Conservation (phyloP, 2,329 filamentous ascomycete genomes). For the Curvularia sp. region DNA sequence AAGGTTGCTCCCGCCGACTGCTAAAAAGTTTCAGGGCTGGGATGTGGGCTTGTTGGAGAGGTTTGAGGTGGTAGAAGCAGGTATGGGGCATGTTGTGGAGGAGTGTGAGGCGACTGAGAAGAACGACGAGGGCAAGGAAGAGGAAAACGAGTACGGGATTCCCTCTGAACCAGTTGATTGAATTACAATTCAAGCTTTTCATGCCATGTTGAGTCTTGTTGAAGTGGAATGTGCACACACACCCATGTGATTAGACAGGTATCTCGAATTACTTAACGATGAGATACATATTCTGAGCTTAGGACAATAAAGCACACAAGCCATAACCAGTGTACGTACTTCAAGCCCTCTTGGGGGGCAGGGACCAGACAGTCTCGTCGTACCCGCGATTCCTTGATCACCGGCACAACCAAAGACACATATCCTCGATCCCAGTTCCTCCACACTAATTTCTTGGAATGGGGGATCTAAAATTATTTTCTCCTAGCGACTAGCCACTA, state of each 20-base stretch:
- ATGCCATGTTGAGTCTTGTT: not conserved
- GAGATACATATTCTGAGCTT: not conserved
- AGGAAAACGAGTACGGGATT: slow-evolving; percentile 1
- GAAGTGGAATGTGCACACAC: not conserved
- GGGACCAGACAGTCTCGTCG: too few relatives aligned
- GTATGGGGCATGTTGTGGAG: slow-evolving; percentile 1
- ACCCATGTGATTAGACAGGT: not conserved
- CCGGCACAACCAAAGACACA: too few relatives aligned
- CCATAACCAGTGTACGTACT: too few relatives aligned
- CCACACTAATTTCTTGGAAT: too few relatives aligned
- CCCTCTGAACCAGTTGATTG: slow-evolving; percentile 14
- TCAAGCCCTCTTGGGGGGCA: too few relatives aligned
- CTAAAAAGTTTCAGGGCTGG: slow-evolving; percentile 70
- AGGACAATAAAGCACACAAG: not conserved
- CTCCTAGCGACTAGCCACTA: too few relatives aligned
- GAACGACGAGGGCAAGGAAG: not conserved
- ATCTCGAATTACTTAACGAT: not conserved
- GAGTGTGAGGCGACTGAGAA: not conserved
- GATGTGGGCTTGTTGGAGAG: slow-evolving; percentile 68
- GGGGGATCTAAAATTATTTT: too few relatives aligned
- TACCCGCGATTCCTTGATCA: too few relatives aligned
- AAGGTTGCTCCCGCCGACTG: slow-evolving; percentile 61
- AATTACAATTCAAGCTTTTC: not conserved
- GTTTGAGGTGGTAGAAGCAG: slow-evolving; percentile 52
- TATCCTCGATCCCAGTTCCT: not conserved